Percentiles rank a stretch among this genome's conserved stretches.
Conservation (phyloP, 2,329 filamentous ascomycete species). For the Tolypocladium tropicale region DNA sequence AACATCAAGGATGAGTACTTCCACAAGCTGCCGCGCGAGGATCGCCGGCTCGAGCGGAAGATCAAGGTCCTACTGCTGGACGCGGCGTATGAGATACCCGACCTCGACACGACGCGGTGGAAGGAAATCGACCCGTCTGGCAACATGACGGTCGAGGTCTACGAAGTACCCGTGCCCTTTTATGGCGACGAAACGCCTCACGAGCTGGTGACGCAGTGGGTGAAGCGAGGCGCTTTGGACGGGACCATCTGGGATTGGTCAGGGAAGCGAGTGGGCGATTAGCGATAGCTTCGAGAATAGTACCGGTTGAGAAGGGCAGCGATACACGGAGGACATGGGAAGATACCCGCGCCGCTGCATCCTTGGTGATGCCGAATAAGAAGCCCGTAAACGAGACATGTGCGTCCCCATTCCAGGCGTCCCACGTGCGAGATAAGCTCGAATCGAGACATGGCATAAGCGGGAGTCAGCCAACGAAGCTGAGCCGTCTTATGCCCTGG, state of each 20-base stretch:
- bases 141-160: constrained; percentile 26
- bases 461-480: neutral
- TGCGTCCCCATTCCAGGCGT: neutral
- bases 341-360: neutral
- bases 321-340: neutral
- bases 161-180: constrained; percentile 27
- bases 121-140: constrained; percentile 23
- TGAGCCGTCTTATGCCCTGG: neutral
- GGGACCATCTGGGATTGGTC: constrained; percentile 29
- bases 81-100: constrained; percentile 11
- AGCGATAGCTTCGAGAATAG: neutral
- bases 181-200: constrained; percentile 25
- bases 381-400: neutral
- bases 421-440: neutral
- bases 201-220: constrained; percentile 28
- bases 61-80: constrained; percentile 23
- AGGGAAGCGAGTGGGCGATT: constrained; percentile 8
- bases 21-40: constrained; percentile 18
- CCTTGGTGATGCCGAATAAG: neutral
- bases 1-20: constrained; percentile 33
- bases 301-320: neutral
- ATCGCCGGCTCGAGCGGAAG: constrained; percentile 13
- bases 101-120: constrained; percentile 18
- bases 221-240: constrained; percentile 27
- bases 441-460: neutral